Conservation (phyloP, 225 moss, liverwort and hornwort genomes). For the Anthoceros angustus region DNA sequence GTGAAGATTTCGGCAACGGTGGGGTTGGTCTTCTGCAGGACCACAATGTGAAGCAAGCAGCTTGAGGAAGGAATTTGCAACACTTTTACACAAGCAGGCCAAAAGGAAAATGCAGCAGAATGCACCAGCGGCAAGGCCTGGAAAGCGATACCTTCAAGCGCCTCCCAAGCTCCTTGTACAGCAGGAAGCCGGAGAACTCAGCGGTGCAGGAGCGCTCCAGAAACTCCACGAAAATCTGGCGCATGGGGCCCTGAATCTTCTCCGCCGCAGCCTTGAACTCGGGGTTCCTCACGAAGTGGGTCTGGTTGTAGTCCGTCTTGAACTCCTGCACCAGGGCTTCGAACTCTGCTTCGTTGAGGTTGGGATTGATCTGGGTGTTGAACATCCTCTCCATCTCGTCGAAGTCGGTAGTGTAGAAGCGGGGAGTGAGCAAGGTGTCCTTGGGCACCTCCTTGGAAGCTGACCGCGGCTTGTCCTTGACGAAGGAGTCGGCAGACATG, state of each 20-base stretch:
- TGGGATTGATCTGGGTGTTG: slow-evolving; percentile 87
- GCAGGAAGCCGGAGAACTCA: slow-evolving; percentile 87
- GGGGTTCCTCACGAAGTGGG: slow-evolving; percentile 71
- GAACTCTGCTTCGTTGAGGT: slow-evolving; percentile 84
- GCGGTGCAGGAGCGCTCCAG: slow-evolving; percentile 96
- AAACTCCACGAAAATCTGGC: slow-evolving; percentile 97
- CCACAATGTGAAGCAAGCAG: neutral
- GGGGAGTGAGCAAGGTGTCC: slow-evolving; percentile 70
- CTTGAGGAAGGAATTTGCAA: too few species aligned
- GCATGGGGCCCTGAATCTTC: slow-evolving; percentile 71
- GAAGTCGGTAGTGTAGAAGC: slow-evolving; percentile 97
- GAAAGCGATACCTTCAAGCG: slow-evolving; percentile 56
- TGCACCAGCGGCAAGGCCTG: neutral
- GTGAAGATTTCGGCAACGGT: slow-evolving; percentile 89
- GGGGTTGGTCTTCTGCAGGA: slow-evolving; percentile 76
- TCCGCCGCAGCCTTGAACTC: slow-evolving; percentile 84
- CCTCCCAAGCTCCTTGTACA: slow-evolving; percentile 97
- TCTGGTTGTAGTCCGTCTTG: slow-evolving; percentile 93
- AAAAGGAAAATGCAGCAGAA: neutral
- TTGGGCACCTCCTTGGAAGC: slow-evolving; percentile 53
- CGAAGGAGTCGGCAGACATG: slow-evolving; percentile 2
- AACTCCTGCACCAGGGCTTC: slow-evolving; percentile 76
- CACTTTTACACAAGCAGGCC: too few species aligned
- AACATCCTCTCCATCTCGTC: slow-evolving; percentile 98
- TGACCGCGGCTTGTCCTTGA: neutral